phyloP scores from a whole-genome alignment of 1,139 yeast genomes.

The Protomyces arabidopsidicola region DNA sequence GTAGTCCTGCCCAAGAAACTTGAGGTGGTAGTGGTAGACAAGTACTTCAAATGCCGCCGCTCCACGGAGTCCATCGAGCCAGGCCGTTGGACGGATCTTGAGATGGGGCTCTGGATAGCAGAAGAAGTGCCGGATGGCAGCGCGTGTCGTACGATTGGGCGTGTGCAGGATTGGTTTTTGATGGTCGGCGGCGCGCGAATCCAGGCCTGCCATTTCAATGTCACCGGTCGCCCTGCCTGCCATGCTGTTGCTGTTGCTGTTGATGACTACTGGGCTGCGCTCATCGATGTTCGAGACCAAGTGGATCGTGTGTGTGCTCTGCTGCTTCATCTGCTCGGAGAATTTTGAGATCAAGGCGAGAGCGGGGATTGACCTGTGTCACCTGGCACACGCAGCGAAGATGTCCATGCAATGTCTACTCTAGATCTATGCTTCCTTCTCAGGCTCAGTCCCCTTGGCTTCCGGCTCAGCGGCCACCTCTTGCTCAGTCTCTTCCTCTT shows the following conservation, averaged over 20 bases:
- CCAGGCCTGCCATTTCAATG: neutral
- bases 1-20: slow-evolving; percentile 2
- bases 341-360: no score
- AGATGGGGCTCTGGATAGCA: neutral
- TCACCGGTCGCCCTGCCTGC: neutral
- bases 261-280: no score
- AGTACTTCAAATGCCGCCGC: slow-evolving; percentile 18
- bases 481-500: neutral
- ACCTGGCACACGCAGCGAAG: no score
- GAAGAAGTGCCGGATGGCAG: neutral
- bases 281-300: no score
- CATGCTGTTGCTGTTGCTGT: no score
- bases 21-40: slow-evolving; percentile 17
- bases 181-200: no score
- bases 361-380: no score
- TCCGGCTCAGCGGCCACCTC: neutral
- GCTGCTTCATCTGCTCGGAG: no score
- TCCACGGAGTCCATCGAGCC: slow-evolving; percentile 23
- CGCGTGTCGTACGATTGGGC: neutral
- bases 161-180: no score
- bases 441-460: neutral
- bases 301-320: no score
- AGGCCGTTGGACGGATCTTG: slow-evolving; percentile 9
- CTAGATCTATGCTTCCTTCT: neutral
- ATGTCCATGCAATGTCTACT: neutral